Evolutionary conservation across 306 rosid species (phyloP).

Genomic region (Gleditsia sinensis): DNA sequence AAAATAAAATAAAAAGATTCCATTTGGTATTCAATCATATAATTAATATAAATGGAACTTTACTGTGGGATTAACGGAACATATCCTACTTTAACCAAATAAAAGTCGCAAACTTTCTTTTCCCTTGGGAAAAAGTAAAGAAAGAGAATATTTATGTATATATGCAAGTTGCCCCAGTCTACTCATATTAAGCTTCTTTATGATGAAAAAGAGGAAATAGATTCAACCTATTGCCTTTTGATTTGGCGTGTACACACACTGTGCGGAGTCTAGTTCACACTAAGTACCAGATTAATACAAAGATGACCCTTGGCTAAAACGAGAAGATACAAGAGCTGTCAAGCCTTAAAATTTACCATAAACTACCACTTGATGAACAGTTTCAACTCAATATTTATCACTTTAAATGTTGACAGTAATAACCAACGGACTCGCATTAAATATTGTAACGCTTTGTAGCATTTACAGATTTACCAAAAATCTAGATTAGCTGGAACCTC

Average conservation of each 20-base stretch:
- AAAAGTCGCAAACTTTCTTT: not conserved
- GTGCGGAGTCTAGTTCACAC: not conserved
- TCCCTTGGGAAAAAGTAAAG: not conserved
- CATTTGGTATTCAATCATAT: not conserved
- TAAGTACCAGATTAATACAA: not conserved
- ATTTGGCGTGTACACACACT: not conserved
- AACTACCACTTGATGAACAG: too few species aligned
- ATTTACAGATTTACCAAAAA: not conserved
- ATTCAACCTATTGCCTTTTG: not conserved
- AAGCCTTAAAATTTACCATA: too few species aligned
- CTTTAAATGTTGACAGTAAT: too few species aligned
- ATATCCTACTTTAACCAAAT: not conserved
- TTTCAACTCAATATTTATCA: too few species aligned
- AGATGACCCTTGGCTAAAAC: not conserved
- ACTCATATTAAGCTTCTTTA: not conserved
- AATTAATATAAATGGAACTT: not conserved
- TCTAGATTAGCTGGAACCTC: not conserved
- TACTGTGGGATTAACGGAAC: not conserved
- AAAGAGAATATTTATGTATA: not conserved
- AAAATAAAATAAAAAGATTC: not conserved
- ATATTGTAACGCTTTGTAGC: too few species aligned
- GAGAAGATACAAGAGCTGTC: not conserved
- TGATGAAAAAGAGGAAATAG: not conserved
- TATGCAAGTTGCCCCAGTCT: not conserved
- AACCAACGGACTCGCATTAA: too few species aligned